Evolutionary conservation across 2,329 filamentous ascomycete species (phyloP).

Genomic region (Alternaria angustiovoidea): DNA sequence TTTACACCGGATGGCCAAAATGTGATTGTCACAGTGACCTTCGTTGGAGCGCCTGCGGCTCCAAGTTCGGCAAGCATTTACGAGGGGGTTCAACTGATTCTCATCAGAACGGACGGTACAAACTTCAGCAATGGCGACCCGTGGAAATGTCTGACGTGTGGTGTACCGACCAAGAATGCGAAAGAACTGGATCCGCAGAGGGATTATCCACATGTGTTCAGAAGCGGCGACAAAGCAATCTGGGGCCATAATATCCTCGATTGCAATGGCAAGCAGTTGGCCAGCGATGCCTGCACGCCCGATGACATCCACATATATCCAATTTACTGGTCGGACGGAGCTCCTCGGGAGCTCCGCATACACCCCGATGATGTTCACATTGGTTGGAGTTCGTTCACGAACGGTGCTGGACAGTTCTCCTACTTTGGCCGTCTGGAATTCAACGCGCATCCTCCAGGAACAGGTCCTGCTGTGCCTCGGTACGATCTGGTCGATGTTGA

Average conservation of each 20-base stretch:
- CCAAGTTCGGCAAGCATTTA: slow-evolving; percentile 55
- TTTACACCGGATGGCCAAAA: slow-evolving; percentile 58
- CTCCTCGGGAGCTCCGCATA: slow-evolving; percentile 55
- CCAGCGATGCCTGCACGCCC: slow-evolving; percentile 50
- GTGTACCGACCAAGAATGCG: slow-evolving; percentile 47
- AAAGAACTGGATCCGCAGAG: slow-evolving; percentile 22
- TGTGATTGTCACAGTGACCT: slow-evolving; percentile 52
- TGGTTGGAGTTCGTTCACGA: slow-evolving; percentile 52
- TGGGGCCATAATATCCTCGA: slow-evolving; percentile 46
- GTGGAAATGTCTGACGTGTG: slow-evolving; percentile 61
- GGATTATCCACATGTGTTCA: slow-evolving; percentile 57
- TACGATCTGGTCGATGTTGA: slow-evolving; percentile 52
- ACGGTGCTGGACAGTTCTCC: slow-evolving; percentile 30
- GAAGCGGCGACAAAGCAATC: slow-evolving; percentile 50
- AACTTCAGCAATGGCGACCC: slow-evolving; percentile 56
- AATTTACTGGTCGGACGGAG: slow-evolving; percentile 51
- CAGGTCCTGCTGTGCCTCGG: slow-evolving; percentile 13
- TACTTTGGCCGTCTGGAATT: slow-evolving; percentile 55
- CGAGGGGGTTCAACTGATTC: slow-evolving; percentile 50
- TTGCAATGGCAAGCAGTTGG: slow-evolving; percentile 44
- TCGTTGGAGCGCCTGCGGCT: slow-evolving; percentile 53
- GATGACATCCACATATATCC: slow-evolving; percentile 53
- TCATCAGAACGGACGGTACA: slow-evolving; percentile 50
- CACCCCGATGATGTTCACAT: slow-evolving; percentile 58
- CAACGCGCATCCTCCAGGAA: slow-evolving; percentile 44